phyloP scores from a whole-genome alignment of 352 stramenopile genomes.

The Globisporangium spinosum region DNA sequence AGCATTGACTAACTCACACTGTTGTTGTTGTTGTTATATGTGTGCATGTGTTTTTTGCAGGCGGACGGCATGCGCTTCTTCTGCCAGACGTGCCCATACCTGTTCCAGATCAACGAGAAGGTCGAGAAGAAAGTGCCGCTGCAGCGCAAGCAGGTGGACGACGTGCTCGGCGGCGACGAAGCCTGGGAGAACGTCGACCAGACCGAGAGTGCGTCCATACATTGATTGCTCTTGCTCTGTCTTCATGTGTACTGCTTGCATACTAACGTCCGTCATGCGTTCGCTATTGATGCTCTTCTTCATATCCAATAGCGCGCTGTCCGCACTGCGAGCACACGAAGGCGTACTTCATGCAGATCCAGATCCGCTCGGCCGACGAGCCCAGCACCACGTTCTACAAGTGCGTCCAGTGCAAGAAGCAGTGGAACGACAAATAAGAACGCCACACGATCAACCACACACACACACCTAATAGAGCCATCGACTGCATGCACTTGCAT shows the following conservation, averaged over 20 bases:
- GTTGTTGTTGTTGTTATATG: neutral
- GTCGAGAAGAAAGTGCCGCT: conserved; percentile 88
- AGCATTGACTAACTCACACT: too few relatives aligned
- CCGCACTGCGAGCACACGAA: conserved; percentile 93
- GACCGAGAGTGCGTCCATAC: conserved; percentile 79
- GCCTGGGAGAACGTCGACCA: conserved; percentile 99
- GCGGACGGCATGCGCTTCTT: conserved; percentile 89
- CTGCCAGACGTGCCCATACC: conserved; percentile 87
- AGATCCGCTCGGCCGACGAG: conserved; percentile 98
- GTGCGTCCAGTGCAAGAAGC: conserved; percentile 96
- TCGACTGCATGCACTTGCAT: neutral
- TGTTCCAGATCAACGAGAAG: conserved; percentile 87
- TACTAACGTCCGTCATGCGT: neutral
- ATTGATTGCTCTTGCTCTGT: neutral
- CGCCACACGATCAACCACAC: neutral
- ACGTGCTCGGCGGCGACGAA: conserved; percentile 96
- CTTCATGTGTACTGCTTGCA: neutral
- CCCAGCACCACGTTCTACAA: conserved; percentile 99
- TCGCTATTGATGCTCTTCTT: neutral
- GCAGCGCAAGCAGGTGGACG: conserved; percentile 97
- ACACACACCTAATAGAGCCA: neutral
- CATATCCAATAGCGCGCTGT: conserved; percentile 70
- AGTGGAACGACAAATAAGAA: conserved; percentile 91
- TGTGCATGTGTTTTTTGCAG: conserved; percentile 26
- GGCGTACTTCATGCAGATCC: conserved; percentile 99